A percentile compares a stretch with the other conserved stretches of the same genome.
Evolutionary conservation across 2,329 filamentous ascomycete genomes (phyloP).

Genomic region (Trematosphaeria pertusa): DNA sequence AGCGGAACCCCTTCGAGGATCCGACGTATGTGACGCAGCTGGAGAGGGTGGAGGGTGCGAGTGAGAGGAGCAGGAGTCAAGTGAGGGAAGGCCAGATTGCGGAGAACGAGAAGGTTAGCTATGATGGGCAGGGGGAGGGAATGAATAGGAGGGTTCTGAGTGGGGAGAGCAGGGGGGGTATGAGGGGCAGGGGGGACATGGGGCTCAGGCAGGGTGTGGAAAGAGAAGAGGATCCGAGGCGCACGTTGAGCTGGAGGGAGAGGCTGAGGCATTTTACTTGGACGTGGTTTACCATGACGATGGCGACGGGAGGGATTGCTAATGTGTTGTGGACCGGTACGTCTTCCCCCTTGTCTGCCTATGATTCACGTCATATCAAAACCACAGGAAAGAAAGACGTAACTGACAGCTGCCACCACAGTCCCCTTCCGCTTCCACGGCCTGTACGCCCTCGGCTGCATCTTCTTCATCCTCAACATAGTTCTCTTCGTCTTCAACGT

Average conservation of each 20-base stretch:
- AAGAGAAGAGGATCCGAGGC: conserved; percentile 4
- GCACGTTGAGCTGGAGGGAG: conserved; percentile 53
- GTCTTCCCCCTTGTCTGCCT: conserved; percentile 19
- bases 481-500: conserved; percentile 75
- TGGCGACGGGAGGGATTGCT: conserved; percentile 67
- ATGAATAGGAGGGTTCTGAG: not conserved
- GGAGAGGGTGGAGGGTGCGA: not conserved
- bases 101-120: not conserved
- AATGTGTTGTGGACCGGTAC: conserved; percentile 66
- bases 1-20: conserved; percentile 30
- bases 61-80: not conserved
- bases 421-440: conserved; percentile 53
- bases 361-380: not conserved
- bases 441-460: conserved; percentile 56
- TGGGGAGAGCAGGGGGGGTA: conserved; percentile 61
- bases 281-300: conserved; percentile 80
- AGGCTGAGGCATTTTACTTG: conserved; percentile 71
- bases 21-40: not conserved
- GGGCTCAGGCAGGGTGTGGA: not conserved
- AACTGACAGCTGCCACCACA: conserved; percentile 8
- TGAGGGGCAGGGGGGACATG: conserved; percentile 11
- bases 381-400: too few species aligned
- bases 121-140: conserved; percentile 29
- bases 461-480: conserved; percentile 58
- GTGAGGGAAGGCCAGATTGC: not conserved